Conservation (phyloP, 2,329 filamentous ascomycete genomes). For the Pseudovirgaria hyperparasitica region DNA sequence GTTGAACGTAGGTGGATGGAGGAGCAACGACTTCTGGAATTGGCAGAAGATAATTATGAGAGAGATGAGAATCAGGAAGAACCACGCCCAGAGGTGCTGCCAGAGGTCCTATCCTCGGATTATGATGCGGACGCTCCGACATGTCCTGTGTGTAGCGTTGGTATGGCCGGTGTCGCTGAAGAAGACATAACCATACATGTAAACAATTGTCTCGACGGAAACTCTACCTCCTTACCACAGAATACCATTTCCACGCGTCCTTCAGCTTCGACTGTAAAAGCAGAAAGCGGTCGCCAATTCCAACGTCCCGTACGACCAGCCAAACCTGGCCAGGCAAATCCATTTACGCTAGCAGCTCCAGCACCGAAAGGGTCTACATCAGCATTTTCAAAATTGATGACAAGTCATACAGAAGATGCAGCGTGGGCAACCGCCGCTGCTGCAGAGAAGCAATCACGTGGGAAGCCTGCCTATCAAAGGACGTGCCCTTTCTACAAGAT, state of each 20-base stretch:
- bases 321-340: slow-evolving; percentile 68
- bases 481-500: slow-evolving; percentile 99
- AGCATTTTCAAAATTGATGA: slow-evolving; percentile 90
- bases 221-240: slow-evolving; percentile 45
- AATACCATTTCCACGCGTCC: slow-evolving; percentile 7
- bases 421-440: slow-evolving; percentile 85
- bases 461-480: slow-evolving; percentile 74
- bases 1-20: slow-evolving; percentile 54
- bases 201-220: slow-evolving; percentile 83
- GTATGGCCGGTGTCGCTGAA: slow-evolving; percentile 41
- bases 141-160: slow-evolving; percentile 69
- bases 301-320: slow-evolving; percentile 53
- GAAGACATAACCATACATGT: slow-evolving; percentile 72
- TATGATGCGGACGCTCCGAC: slow-evolving; percentile 16
- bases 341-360: slow-evolving; percentile 43
- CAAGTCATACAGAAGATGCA: slow-evolving; percentile 73
- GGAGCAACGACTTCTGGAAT: slow-evolving; percentile 47
- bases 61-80: slow-evolving; percentile 42
- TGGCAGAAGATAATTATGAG: slow-evolving; percentile 34
- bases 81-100: slow-evolving; percentile 18
- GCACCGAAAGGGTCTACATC: slow-evolving; percentile 49
- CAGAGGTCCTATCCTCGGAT: slow-evolving; percentile 3
- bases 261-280: slow-evolving; percentile 8
- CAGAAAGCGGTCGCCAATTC: slow-evolving; percentile 51
- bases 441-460: slow-evolving; percentile 61